A percentile compares a stretch with the other conserved stretches of the same genome.
Evolutionary conservation across 192 early-diverging fungal genomes (phyloP).

Genomic region (Podila clonocystis): DNA sequence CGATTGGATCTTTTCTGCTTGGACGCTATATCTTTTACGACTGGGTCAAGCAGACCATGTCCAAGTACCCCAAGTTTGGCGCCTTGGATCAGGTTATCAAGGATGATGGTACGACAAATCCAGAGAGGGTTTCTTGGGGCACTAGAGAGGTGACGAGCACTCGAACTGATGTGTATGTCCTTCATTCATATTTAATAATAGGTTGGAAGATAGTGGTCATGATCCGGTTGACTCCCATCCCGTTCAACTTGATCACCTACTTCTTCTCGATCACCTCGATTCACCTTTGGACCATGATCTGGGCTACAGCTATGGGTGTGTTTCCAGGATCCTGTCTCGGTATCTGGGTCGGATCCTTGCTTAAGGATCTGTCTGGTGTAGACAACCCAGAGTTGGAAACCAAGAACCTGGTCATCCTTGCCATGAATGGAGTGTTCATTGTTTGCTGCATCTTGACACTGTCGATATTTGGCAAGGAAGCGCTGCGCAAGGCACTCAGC

Average conservation of each 20-base stretch:
- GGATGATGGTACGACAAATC: constrained; percentile 48
- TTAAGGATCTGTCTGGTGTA: constrained; percentile 53
- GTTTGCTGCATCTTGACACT: constrained; percentile 49
- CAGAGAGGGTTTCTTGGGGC: too few species aligned
- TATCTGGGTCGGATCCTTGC: constrained; percentile 56
- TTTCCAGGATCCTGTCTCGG: constrained; percentile 56
- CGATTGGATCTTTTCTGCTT: constrained; percentile 51
- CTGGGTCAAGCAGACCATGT: constrained; percentile 53
- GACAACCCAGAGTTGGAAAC: constrained; percentile 53
- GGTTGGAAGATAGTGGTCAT: constrained; percentile 63
- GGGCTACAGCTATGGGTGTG: constrained; percentile 55
- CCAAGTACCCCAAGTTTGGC: constrained; percentile 48
- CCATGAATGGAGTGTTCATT: constrained; percentile 54
- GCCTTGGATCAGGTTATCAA: constrained; percentile 53
- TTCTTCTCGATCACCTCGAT: constrained; percentile 58
- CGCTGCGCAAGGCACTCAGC: constrained; percentile 50
- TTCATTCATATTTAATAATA: background rate
- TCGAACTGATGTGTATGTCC: background rate
- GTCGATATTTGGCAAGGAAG: constrained; percentile 53
- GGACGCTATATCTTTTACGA: constrained; percentile 57
- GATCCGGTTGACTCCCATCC: constrained; percentile 54
- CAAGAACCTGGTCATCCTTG: constrained; percentile 51
- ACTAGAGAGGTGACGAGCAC: background rate
- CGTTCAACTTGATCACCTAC: constrained; percentile 57
- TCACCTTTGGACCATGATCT: constrained; percentile 44